phyloP scores from a whole-genome alignment of 2,329 filamentous ascomycete genomes.

The Gremmenia infestans region DNA sequence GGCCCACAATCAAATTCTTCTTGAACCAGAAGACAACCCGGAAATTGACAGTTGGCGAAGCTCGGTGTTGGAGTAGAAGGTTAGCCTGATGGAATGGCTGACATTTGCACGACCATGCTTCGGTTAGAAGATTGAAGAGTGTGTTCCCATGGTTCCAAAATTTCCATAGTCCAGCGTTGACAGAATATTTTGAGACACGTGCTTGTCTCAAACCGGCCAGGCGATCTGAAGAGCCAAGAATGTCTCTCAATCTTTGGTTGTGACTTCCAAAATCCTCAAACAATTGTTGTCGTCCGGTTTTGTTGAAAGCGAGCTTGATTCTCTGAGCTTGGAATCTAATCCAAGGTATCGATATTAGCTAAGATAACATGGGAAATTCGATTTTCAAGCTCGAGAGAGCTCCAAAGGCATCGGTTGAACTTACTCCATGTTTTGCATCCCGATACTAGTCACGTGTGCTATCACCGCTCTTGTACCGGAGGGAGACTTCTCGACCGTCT shows the following conservation, averaged over 20 bases:
- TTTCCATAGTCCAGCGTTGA: constrained; percentile 8
- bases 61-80: constrained; percentile 9
- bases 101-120: constrained; percentile 14
- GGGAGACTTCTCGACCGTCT: not conserved
- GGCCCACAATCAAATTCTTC: not conserved
- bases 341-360: too few relatives aligned
- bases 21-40: constrained; percentile 12
- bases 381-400: not conserved
- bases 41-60: constrained; percentile 7
- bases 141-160: constrained; percentile 13
- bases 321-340: constrained; percentile 4
- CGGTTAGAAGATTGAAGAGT: constrained; percentile 8
- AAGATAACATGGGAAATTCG: too few relatives aligned
- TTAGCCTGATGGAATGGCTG: constrained; percentile 14
- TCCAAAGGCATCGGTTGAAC: too few relatives aligned
- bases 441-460: constrained; percentile 2
- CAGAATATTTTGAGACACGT: not conserved
- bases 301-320: constrained; percentile 13
- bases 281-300: constrained; percentile 7
- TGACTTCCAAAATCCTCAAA: constrained; percentile 12
- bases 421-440: not conserved
- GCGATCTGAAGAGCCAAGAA: constrained; percentile 11
- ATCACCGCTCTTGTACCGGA: not conserved
- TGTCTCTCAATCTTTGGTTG: constrained; percentile 8
- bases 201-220: constrained; percentile 3